These are phyloP conservation scores for Pichia pseudocactophila DNA, from an alignment of 805 yeast species.

Conservation along the genomic window DNA sequence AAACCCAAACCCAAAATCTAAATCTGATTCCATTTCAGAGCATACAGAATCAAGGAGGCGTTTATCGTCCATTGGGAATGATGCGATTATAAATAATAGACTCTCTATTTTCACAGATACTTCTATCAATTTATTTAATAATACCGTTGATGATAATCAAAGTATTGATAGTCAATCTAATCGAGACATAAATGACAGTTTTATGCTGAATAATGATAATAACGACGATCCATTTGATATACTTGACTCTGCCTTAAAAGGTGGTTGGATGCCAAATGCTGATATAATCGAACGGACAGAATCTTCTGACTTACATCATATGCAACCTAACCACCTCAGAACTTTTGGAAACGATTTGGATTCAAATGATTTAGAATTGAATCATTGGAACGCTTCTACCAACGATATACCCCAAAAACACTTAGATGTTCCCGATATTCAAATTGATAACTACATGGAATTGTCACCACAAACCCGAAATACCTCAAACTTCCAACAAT, in stretches of 20 bases:
- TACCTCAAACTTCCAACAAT: too few species aligned
- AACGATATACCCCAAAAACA: slow-evolving; percentile 7
- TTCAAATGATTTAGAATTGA: not conserved
- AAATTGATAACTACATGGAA: slow-evolving; percentile 1
- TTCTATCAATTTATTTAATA: not conserved
- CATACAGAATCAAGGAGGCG: too few species aligned
- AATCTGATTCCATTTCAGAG: not conserved
- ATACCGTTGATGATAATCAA: too few species aligned
- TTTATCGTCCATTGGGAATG: not conserved
- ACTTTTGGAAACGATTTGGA: slow-evolving; percentile 9
- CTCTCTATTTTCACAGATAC: not conserved
- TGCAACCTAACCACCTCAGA: too few species aligned
- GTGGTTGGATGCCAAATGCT: slow-evolving; percentile 8
- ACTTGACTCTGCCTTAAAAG: slow-evolving; percentile 9
- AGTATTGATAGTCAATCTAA: too few species aligned
- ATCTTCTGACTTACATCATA: too few species aligned
- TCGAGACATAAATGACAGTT: too few species aligned
- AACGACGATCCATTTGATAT: slow-evolving; percentile 6
- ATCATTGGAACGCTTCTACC: not conserved
- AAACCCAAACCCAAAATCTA: not conserved
- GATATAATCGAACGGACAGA: not conserved
- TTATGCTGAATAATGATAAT: not conserved
- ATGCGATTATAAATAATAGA: not conserved
- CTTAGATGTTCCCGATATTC: slow-evolving; percentile 3
- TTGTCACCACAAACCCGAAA: too few species aligned